These are phyloP conservation scores for Neonectria hederae DNA, from an alignment of 2,329 filamentous ascomycete species.

Conservation along the genomic window DNA sequence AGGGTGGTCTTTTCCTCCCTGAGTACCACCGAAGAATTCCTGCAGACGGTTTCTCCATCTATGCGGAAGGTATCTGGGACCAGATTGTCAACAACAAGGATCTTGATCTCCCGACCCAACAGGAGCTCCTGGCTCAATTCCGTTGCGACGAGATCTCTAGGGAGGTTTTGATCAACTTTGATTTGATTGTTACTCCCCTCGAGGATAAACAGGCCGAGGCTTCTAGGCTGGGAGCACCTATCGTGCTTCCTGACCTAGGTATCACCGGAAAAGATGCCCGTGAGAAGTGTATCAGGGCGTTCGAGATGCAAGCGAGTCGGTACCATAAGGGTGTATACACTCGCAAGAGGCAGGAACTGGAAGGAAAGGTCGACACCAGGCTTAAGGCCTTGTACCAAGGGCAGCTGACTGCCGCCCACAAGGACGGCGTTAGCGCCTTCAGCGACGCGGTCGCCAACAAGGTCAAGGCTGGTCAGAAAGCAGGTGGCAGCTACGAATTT, in stretches of 20 bases:
- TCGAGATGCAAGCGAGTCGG: constrained; percentile 88
- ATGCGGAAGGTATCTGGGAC: constrained; percentile 95
- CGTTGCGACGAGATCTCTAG: constrained; percentile 95
- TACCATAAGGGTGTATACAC: constrained; percentile 97
- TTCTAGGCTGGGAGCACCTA: constrained; percentile 74
- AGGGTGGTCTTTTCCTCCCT: constrained; percentile 86
- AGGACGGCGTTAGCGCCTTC: constrained; percentile 84
- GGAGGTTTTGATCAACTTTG: constrained; percentile 86
- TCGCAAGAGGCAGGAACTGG: constrained; percentile 85
- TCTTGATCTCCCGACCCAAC: constrained; percentile 93
- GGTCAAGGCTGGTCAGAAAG: constrained; percentile 93
- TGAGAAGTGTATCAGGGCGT: constrained; percentile 78
- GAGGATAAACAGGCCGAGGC: constrained; percentile 87
- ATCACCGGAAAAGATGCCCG: constrained; percentile 76
- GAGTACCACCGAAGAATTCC: constrained; percentile 97
- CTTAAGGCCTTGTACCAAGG: constrained; percentile 88
- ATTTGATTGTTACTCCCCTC: constrained; percentile 80
- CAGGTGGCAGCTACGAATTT: constrained; percentile 91
- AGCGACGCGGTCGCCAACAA: constrained; percentile 86
- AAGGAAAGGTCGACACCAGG: constrained; percentile 85
- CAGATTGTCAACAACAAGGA: constrained; percentile 99
- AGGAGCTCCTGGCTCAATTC: constrained; percentile 96
- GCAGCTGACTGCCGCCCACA: constrained; percentile 90
- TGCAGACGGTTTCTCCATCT: constrained; percentile 94
- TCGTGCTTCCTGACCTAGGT: constrained; percentile 80